phyloP scores from a whole-genome alignment of 805 yeast genomes.

The Limtongia smithiae region DNA sequence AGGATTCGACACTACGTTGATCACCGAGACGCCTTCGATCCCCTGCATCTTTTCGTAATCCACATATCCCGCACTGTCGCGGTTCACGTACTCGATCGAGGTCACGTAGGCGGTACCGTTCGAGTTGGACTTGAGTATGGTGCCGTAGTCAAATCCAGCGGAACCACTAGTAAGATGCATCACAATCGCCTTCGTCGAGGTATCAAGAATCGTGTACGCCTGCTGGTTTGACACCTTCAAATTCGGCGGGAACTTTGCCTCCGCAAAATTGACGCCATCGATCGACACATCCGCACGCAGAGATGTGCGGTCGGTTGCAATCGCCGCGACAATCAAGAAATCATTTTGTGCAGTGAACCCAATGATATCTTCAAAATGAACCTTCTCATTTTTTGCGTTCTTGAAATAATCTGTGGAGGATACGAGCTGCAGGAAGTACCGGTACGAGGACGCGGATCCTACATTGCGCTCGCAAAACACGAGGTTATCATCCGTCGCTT shows the following conservation, averaged over 20 bases:
- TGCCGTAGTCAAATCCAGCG: slow-evolving; percentile 61
- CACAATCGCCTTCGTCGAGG: slow-evolving; percentile 67
- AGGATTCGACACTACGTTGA: slow-evolving; percentile 64
- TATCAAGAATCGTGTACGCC: slow-evolving; percentile 77
- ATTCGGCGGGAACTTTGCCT: slow-evolving; percentile 70
- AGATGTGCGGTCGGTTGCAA: slow-evolving; percentile 46
- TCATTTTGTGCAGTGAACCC: slow-evolving; percentile 73
- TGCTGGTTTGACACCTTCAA: slow-evolving; percentile 57
- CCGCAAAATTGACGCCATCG: slow-evolving; percentile 75
- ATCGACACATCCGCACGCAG: slow-evolving; percentile 70
- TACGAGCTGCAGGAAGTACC: slow-evolving; percentile 33
- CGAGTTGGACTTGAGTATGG: slow-evolving; percentile 80
- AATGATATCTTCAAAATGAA: slow-evolving; percentile 54
- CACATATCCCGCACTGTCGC: slow-evolving; percentile 69
- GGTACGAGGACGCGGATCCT: not conserved
- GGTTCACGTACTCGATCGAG: slow-evolving; percentile 65
- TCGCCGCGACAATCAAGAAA: slow-evolving; percentile 68
- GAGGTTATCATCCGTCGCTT: slow-evolving; percentile 47
- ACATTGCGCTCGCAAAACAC: slow-evolving; percentile 57
- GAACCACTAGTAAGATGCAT: slow-evolving; percentile 68
- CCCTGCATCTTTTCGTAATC: slow-evolving; percentile 84
- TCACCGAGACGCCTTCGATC: slow-evolving; percentile 77
- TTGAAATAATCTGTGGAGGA: slow-evolving; percentile 49
- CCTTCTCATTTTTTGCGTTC: slow-evolving; percentile 35
- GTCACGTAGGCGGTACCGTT: slow-evolving; percentile 84